Evolutionary conservation across 2,329 filamentous ascomycete species (phyloP), one percentile per base, ranked within the genome.

Genomic region (Ilyonectria sp.): DNA sequence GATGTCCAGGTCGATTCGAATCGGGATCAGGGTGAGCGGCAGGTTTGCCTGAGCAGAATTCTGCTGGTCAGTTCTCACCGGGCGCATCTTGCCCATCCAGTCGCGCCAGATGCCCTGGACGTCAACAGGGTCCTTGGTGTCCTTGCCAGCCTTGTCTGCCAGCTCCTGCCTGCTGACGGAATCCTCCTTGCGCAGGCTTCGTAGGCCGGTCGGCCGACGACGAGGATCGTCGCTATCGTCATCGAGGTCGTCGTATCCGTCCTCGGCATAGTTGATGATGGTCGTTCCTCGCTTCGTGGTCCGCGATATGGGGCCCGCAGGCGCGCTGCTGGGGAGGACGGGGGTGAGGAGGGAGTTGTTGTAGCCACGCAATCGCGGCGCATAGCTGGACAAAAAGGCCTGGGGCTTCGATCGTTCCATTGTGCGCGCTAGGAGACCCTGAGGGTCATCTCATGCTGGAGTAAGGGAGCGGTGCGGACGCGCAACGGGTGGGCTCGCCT

Each of bases 211-310:
- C 13, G 93, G 93, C 2, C 92, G 91, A 70, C 95, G 91, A 70
- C 94, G 89, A 67, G 89, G 86, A 62, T 94, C 92, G 69, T 94
- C 92, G 56, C 93, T 91, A 69, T 94, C 93, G 63, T 91, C 89
- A 43, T 90, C 89, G 64, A 89, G 81, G 76, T 95, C 94, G 72
- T 98, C 95, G 77, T 92, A 97, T 53, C 95, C 95, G 79, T 98
- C 95, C 79, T 99, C 96, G 26, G 96, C 95, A 79, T 99, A 99
- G 83, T 98, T 99, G 82, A 98, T 96, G 70, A 95, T 93, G 37
- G 94, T 96, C 2, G 96, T 98, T 65, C 96, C 96, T 81, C 96
- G 92, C 85, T 99, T 98, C 9, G 96, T 98, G n/a, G 93, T 97
- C 79, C 95, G 90, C 75, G 93, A 88, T 67, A 89, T 84, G 44